Evolutionary conservation across 805 yeast genomes (phyloP), one percentile per base, ranked within the genome.

Genomic region (Candida stauntonica): DNA sequence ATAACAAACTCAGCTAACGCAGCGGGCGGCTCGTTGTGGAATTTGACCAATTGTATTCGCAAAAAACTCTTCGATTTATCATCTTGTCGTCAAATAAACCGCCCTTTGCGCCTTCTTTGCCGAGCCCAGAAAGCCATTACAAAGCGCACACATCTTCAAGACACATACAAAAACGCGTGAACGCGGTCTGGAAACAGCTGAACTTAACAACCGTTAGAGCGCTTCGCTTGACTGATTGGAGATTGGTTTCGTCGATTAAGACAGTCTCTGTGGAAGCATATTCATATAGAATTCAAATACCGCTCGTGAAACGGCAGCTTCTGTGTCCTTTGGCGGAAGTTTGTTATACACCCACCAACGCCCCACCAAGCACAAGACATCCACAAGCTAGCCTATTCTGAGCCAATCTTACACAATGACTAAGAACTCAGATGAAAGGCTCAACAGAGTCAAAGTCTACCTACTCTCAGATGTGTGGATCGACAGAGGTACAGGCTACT

Each of bases 401-500:
- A 33, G 8, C 17, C 11, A n/a, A 26, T 8, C 27, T 20, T 33
- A n/a, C 5, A 19, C 28, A 34, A 30, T 38, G 39, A 31, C 31
- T 3, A 27, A 26, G 13, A 17, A 29, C n/a, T 35, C 28, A 19
- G 37, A 42, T 12, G 46, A 51, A 8, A 47, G 67, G 19, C 85
- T 88, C 11, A 75, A 88, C 55, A 67, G 97, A 47, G 99, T 91
- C 35, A 91, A 89, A 56, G 91, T 93, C n/a, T 93, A 91, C 56
- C 70, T 85, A 13, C 67, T 93, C 23, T 79, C 77, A 28, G 82
- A 84, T 20, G 89, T 77, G 50, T 91, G 99, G 99, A 67, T 77
- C 28, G 98, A 91, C 55, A 76, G 82, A 33, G 98, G 97, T 15
- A 88, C 97, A 0, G 98, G 99, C 0, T 82, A 75, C 56, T 87